Percentiles rank a stretch among this genome's conserved stretches.
These are phyloP conservation scores for Thuja plicata DNA, from an alignment of 83 land plant species.

Conservation along the genomic window DNA sequence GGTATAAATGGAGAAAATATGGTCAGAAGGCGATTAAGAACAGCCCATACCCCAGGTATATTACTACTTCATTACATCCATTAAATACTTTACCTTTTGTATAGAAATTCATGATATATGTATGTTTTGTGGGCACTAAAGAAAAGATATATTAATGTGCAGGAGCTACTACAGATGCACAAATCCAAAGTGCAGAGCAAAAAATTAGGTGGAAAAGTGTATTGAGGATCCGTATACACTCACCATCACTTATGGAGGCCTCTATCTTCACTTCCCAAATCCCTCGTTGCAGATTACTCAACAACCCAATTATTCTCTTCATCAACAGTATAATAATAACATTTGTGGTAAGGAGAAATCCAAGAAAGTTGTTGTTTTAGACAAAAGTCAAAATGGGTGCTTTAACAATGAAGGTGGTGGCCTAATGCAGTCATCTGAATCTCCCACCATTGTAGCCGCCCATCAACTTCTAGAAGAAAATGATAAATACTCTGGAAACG, in stretches of 20 bases:
- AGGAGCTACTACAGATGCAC: constrained; percentile 85
- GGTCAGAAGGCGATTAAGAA: constrained; percentile 13
- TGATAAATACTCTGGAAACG: no score
- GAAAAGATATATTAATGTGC: background rate
- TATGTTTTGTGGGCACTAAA: no score
- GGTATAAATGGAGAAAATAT: constrained; percentile 12
- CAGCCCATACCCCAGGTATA: constrained; percentile 14
- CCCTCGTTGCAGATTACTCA: constrained; percentile 23
- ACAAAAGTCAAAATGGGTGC: no score
- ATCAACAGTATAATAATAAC: background rate
- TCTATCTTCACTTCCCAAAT: constrained; percentile 63
- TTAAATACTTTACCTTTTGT: no score
- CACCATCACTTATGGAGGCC: constrained; percentile 72
- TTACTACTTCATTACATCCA: no score
- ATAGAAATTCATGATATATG: no score
- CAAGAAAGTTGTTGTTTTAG: background rate
- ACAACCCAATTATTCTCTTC: background rate
- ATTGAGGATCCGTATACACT: constrained; percentile 56
- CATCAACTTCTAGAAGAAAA: background rate
- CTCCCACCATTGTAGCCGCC: background rate
- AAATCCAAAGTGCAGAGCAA: constrained; percentile 67
- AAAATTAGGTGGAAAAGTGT: constrained; percentile 72
- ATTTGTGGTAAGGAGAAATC: background rate
- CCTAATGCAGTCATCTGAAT: background rate
- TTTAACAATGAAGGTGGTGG: background rate